phyloP scores from a whole-genome alignment of 139 green algal genomes.

The Volvox reticuliferus region DNA sequence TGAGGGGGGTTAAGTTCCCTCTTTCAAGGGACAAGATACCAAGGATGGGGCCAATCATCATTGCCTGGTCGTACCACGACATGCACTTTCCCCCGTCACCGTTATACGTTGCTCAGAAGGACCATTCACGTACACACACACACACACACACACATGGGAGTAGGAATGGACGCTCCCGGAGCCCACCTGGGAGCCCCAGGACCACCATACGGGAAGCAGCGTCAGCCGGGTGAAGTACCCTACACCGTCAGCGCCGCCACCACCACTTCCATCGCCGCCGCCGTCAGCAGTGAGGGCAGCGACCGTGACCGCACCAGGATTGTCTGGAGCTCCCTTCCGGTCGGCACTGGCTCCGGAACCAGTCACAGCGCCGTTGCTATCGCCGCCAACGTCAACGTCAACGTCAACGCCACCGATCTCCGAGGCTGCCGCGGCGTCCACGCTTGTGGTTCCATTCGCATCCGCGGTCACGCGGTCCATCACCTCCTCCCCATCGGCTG shows the following conservation, averaged over 20 bases:
- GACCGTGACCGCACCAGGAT: background rate
- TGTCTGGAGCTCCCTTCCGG: too few relatives aligned
- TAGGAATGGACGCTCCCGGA: background rate
- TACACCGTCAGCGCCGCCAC: background rate
- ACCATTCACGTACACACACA: too few relatives aligned
- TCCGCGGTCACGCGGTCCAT: too few relatives aligned
- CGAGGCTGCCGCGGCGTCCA: too few relatives aligned
- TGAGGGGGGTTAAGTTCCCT: background rate
- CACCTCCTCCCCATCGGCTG: background rate
- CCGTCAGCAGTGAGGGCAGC: background rate
- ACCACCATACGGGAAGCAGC: slow-evolving; percentile 16
- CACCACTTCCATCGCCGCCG: background rate
- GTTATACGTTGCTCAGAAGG: too few relatives aligned
- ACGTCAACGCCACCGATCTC: background rate
- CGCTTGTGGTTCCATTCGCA: too few relatives aligned
- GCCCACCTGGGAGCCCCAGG: slow-evolving; percentile 33
- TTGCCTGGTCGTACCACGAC: too few relatives aligned
- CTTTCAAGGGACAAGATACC: too few relatives aligned
- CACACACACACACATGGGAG: too few relatives aligned
- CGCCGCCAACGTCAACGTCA: background rate
- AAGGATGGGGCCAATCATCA: too few relatives aligned
- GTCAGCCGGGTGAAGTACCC: background rate
- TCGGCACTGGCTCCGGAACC: too few relatives aligned
- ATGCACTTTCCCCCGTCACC: too few relatives aligned
- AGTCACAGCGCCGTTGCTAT: background rate